Evolutionary conservation across 495 filamentous ascomycete genomes (phyloP).

Genomic region (Penicillium riverlandense): DNA sequence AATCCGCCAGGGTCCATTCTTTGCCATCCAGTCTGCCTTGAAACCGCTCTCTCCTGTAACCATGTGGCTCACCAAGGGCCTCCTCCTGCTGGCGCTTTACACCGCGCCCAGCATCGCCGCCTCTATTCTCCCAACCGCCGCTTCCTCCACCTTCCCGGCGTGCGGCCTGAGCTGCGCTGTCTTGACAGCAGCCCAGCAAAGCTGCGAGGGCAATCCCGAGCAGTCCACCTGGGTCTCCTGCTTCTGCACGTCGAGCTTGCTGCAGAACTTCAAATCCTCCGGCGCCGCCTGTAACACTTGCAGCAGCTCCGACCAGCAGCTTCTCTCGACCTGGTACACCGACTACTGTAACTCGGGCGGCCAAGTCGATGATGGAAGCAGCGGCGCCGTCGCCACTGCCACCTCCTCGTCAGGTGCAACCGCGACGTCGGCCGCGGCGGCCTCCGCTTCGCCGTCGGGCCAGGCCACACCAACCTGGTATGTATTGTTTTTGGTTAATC

Average conservation of each 20-base stretch:
- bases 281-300: slow-evolving; percentile 29
- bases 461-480: slow-evolving; percentile 17
- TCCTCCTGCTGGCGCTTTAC: background rate
- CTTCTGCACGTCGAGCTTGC: slow-evolving; percentile 45
- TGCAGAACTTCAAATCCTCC: slow-evolving; percentile 31
- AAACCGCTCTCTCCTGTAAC: background rate
- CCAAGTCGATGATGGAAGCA: slow-evolving; percentile 1
- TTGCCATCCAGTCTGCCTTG: too few species aligned
- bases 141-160: slow-evolving; percentile 36
- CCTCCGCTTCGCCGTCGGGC: slow-evolving; percentile 1
- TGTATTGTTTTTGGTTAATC: background rate
- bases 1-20: too few species aligned
- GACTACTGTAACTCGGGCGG: slow-evolving; percentile 30
- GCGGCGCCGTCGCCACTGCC: slow-evolving; percentile 7
- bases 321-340: slow-evolving; percentile 45
- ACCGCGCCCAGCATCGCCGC: slow-evolving; percentile 9
- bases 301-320: slow-evolving; percentile 22
- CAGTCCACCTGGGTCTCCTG: slow-evolving; percentile 41
- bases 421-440: slow-evolving; percentile 4
- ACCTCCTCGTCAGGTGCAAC: slow-evolving; percentile 3
- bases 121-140: slow-evolving; percentile 21
- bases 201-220: slow-evolving; percentile 31
- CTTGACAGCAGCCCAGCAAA: slow-evolving; percentile 36
- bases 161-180: slow-evolving; percentile 42
- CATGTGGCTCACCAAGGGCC: background rate